phyloP scores from a whole-genome alignment of 345 rosid genomes.

The Eucalyptus victrix region DNA sequence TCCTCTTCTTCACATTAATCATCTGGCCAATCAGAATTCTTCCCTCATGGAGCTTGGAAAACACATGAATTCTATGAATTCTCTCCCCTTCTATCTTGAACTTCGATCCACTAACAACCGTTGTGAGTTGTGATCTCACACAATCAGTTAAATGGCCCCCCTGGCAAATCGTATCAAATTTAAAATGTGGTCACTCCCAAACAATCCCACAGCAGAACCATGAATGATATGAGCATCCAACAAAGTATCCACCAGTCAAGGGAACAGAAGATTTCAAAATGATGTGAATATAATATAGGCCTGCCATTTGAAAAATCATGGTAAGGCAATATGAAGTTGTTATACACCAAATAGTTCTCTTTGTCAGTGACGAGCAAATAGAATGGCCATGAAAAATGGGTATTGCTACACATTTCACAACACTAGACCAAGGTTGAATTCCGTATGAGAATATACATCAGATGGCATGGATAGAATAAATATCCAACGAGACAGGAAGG shows the following conservation, averaged over 20 bases:
- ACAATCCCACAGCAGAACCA: background rate
- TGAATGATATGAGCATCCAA: background rate
- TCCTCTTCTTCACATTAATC: background rate
- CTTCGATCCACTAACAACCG: background rate
- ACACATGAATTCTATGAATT: background rate
- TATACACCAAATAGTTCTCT: background rate
- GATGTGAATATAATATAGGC: background rate
- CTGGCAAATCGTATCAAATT: background rate
- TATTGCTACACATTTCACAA: constrained; percentile 3
- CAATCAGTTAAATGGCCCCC: background rate
- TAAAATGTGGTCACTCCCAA: background rate
- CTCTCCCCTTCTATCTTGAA: background rate
- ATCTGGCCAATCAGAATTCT: background rate
- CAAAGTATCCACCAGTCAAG: background rate
- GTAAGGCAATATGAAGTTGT: background rate
- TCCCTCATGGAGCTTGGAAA: background rate
- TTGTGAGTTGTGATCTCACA: background rate
- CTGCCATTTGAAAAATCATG: constrained; percentile 12
- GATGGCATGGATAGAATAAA: background rate
- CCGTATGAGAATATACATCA: constrained; percentile 2
- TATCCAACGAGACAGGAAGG: background rate
- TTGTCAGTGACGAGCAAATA: constrained; percentile 2
- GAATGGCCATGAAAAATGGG: background rate
- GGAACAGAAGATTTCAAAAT: background rate
- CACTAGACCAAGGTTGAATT: background rate